These are phyloP conservation scores for Naganishia sp. DNA, from an alignment of 1,284 basidiomycete genomes.

Conservation along the genomic window DNA sequence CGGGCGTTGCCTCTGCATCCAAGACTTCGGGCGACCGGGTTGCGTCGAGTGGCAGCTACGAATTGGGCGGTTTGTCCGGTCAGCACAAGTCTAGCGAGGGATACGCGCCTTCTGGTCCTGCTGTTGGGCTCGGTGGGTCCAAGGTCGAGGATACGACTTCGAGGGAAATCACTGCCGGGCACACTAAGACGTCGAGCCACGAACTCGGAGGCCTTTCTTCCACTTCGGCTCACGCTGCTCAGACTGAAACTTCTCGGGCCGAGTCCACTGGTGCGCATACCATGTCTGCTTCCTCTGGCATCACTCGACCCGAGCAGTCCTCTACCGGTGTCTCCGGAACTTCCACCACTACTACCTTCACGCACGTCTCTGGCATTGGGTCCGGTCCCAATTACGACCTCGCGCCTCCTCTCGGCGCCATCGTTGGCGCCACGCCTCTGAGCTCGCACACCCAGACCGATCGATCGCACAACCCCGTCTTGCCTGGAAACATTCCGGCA, in stretches of 20 bases:
- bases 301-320: conserved; percentile 7
- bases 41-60: background rate
- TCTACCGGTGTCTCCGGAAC: background rate
- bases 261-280: conserved; percentile 3
- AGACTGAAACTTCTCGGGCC: background rate
- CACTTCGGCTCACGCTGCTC: background rate
- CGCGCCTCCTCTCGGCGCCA: conserved; percentile 28
- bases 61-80: background rate
- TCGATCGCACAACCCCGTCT: conserved; percentile 6
- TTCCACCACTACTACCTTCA: conserved; percentile 2
- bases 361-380: background rate
- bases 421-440: conserved; percentile 21
- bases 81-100: conserved; percentile 2
- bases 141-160: background rate
- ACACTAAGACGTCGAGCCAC: background rate
- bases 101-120: conserved; percentile 14
- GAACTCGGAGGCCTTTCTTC: conserved; percentile 11
- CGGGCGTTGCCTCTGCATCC: background rate
- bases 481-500: conserved; percentile 19
- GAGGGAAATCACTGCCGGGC: background rate
- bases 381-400: conserved; percentile 24
- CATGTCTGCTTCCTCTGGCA: conserved; percentile 6
- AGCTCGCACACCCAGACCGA: conserved; percentile 16
- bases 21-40: background rate
- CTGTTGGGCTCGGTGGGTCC: background rate